Evolutionary conservation across 2,329 filamentous ascomycete species (phyloP).

Genomic region (Penicillium sp.): DNA sequence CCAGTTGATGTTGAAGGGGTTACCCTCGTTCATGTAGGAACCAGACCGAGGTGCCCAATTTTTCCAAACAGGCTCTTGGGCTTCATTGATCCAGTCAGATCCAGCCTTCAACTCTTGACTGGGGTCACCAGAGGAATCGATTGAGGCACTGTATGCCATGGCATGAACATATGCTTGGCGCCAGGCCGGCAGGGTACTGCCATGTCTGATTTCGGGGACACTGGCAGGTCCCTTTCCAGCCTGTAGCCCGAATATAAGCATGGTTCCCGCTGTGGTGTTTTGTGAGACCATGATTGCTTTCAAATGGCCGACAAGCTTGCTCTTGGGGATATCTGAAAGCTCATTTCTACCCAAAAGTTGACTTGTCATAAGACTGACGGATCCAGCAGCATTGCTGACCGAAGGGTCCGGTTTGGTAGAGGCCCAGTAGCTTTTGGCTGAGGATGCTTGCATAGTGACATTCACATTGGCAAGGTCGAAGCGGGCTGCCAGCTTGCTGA

Average conservation of each 20-base stretch:
- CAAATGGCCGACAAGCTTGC: constrained; percentile 11
- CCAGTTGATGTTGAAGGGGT: constrained; percentile 20
- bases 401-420: constrained; percentile 22
- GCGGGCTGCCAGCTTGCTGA: constrained; percentile 15
- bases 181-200: constrained; percentile 34
- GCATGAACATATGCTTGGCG: constrained; percentile 35
- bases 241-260: constrained; percentile 29
- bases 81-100: background rate
- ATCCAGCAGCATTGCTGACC: constrained; percentile 31
- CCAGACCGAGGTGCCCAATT: constrained; percentile 21
- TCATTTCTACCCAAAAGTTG: constrained; percentile 37
- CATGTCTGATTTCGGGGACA: constrained; percentile 6
- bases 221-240: constrained; percentile 14
- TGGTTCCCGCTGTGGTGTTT: constrained; percentile 23
- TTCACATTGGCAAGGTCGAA: background rate
- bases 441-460: constrained; percentile 5
- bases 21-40: constrained; percentile 22
- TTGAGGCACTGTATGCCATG: constrained; percentile 26
- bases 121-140: constrained; percentile 11
- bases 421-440: constrained; percentile 25
- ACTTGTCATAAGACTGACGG: constrained; percentile 31
- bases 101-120: constrained; percentile 10
- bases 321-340: constrained; percentile 24
- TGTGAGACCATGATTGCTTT: constrained; percentile 14
- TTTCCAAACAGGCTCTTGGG: constrained; percentile 5